A percentile compares a stretch with the other conserved stretches of the same genome.
phyloP scores from a whole-genome alignment of 257 asterid genomes.

The Solanum chaucha region DNA sequence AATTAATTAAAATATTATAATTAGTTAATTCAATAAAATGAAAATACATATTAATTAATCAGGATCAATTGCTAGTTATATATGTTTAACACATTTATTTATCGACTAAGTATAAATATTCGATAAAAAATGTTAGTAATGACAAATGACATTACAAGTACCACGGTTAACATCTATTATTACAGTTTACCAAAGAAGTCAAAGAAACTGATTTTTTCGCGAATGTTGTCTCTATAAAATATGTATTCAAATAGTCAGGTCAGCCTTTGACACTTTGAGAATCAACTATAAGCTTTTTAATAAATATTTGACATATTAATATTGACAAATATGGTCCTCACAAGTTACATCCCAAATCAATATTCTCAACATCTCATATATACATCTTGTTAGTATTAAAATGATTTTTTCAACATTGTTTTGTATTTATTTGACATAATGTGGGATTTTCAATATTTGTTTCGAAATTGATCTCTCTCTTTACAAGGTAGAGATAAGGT shows the following conservation, averaged over 20 bases:
- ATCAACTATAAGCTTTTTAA: not conserved
- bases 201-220: not conserved
- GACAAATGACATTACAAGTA: not conserved
- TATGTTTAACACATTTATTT: not conserved
- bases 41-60: not conserved
- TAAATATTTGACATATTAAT: not conserved
- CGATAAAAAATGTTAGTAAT: not conserved
- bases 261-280: not conserved
- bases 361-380: not conserved
- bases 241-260: not conserved
- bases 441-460: not conserved
- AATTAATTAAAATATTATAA: not conserved
- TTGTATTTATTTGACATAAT: not conserved
- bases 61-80: not conserved
- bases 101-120: not conserved
- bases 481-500: not conserved
- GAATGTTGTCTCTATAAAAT: not conserved
- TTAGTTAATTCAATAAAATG: not conserved
- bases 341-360: not conserved
- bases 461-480: not conserved
- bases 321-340: not conserved
- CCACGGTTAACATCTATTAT: not conserved
- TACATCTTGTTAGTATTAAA: not conserved
- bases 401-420: not conserved
- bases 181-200: not conserved